Percentiles rank a stretch among this genome's conserved stretches.
These are phyloP conservation scores for Apiotrichum laibachii DNA, from an alignment of 1,284 basidiomycete species.

Conservation along the genomic window DNA sequence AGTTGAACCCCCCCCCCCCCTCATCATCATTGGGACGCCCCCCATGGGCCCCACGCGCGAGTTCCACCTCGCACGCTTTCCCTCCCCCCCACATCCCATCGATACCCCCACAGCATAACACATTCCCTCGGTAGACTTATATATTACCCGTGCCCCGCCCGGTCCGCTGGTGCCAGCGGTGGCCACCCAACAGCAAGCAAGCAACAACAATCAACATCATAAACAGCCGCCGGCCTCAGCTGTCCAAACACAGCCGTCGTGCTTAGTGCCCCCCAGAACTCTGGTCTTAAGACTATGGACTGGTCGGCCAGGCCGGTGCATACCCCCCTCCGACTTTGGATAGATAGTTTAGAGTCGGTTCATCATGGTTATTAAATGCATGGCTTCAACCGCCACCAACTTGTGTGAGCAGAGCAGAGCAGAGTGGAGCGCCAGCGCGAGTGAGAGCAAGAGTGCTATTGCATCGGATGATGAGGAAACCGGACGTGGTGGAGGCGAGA, in stretches of 20 bases:
- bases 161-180: neutral
- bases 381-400: conserved; percentile 29
- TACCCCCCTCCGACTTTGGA: conserved; percentile 12
- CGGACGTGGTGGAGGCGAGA: too few relatives aligned
- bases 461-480: too few relatives aligned
- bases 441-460: neutral
- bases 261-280: conserved; percentile 5
- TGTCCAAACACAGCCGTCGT: conserved; percentile 10
- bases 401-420: neutral
- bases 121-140: conserved; percentile 25
- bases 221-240: conserved; percentile 6
- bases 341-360: conserved; percentile 10
- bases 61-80: conserved; percentile 50
- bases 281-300: neutral
- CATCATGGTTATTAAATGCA: conserved; percentile 19
- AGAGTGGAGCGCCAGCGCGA: neutral
- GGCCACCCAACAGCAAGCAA: neutral
- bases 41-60: conserved; percentile 41
- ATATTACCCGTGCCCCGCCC: conserved; percentile 4
- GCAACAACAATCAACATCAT: neutral
- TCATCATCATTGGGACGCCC: conserved; percentile 33
- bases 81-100: conserved; percentile 15
- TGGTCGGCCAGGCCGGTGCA: conserved; percentile 9
- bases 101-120: conserved; percentile 23
- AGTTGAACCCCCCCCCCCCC: conserved; percentile 8